A percentile compares a stretch with the other conserved stretches of the same genome.
phyloP scores from a whole-genome alignment of 345 rosid genomes.

The Punica granatum region DNA sequence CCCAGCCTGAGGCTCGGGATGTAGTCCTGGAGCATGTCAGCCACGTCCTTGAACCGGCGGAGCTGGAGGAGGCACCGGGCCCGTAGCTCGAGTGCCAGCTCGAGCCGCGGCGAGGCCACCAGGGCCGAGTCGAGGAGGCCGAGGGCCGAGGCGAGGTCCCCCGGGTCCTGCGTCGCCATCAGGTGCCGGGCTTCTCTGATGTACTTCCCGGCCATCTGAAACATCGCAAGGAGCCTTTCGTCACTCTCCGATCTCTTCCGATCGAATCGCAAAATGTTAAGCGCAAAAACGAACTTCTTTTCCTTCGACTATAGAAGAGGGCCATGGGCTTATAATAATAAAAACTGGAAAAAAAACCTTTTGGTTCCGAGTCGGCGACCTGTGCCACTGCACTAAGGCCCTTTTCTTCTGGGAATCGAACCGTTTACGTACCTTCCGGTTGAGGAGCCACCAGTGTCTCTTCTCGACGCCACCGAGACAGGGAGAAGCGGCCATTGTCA shows the following conservation, averaged over 20 bases:
- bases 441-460: conserved; percentile 89
- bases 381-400: too few species aligned
- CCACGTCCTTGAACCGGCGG: conserved; percentile 66
- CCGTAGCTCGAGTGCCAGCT: conserved; percentile 65
- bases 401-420: too few species aligned
- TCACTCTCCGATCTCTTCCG: too few species aligned
- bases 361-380: too few species aligned
- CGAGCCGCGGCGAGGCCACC: conserved; percentile 65
- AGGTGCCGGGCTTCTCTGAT: conserved; percentile 61
- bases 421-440: conserved; percentile 81
- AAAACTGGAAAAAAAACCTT: too few species aligned
- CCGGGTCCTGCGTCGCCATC: conserved; percentile 55
- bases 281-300: too few species aligned
- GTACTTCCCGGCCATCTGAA: conserved; percentile 65
- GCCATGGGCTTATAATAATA: too few species aligned
- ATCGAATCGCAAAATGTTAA: too few species aligned
- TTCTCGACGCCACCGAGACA: conserved; percentile 29
- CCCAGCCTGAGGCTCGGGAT: conserved; percentile 57
- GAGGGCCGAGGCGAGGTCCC: conserved; percentile 59
- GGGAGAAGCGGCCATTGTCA: conserved; percentile 37
- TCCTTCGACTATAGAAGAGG: too few species aligned
- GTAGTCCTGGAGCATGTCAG: conserved; percentile 81
- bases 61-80: conserved; percentile 67
- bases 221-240: background rate
- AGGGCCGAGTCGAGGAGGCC: conserved; percentile 75